These are phyloP conservation scores for Tolypocladium tundrense DNA, from an alignment of 2,329 filamentous ascomycete species.

Conservation along the genomic window DNA sequence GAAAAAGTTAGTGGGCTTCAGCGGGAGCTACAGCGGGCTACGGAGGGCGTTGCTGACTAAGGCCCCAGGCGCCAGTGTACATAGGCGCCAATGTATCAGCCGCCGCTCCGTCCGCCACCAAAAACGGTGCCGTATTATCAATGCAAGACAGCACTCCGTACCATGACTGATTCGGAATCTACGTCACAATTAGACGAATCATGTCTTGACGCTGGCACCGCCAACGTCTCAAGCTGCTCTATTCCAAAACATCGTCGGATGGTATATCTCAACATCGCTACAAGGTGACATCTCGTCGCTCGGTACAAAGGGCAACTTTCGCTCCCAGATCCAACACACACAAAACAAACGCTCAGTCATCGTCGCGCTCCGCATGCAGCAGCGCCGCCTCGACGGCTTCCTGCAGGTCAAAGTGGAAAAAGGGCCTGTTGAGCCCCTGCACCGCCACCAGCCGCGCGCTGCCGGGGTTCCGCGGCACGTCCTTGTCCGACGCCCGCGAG, in stretches of 20 bases:
- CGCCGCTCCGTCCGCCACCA: background rate
- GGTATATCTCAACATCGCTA: background rate
- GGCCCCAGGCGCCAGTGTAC: no score
- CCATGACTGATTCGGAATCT: no score
- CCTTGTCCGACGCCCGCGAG: constrained; percentile 15
- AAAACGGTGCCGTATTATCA: background rate
- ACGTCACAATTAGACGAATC: no score
- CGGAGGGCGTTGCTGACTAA: no score
- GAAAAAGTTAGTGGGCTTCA: no score
- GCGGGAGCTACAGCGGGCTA: no score
- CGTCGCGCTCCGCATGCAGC: constrained; percentile 18
- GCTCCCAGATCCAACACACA: background rate
- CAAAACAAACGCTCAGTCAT: constrained; percentile 2
- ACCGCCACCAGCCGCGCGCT: constrained; percentile 25
- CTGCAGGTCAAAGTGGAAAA: constrained; percentile 41
- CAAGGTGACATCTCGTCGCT: background rate
- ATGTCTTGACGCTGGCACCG: background rate
- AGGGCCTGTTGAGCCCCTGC: constrained; percentile 37
- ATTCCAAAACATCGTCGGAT: background rate
- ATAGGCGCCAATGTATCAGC: no score
- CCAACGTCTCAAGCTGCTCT: background rate
- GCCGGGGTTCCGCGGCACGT: constrained; percentile 15
- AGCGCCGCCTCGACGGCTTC: constrained; percentile 36
- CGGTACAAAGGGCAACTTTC: background rate
- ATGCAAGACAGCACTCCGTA: background rate